Evolutionary conservation across 108 stramenopile species (phyloP).

Genomic region (Phaeodactylum tricornutum): DNA sequence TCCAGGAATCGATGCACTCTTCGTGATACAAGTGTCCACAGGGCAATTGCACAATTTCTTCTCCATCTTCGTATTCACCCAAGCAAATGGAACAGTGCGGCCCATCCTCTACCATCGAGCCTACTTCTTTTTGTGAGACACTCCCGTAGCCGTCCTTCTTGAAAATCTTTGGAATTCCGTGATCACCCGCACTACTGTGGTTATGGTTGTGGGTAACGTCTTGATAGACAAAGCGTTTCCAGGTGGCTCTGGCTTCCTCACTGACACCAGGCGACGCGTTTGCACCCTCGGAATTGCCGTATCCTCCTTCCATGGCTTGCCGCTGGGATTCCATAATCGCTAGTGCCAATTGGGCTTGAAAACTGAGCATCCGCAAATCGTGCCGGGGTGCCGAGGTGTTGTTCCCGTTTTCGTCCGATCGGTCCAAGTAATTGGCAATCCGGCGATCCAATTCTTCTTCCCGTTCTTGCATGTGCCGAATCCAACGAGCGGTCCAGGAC

Average conservation of each 20-base stretch:
- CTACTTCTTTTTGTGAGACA: slow-evolving; percentile 16
- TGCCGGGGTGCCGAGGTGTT: slow-evolving; percentile 25
- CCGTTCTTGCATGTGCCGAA: slow-evolving; percentile 43
- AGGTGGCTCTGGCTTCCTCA: slow-evolving; percentile 52
- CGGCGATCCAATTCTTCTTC: slow-evolving; percentile 68
- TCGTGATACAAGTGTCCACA: slow-evolving; percentile 77
- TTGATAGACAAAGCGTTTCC: slow-evolving; percentile 44
- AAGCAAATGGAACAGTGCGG: slow-evolving; percentile 82
- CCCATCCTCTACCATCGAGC: slow-evolving; percentile 23
- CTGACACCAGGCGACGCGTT: slow-evolving; percentile 40
- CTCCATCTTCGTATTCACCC: slow-evolving; percentile 77
- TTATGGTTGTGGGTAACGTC: background rate
- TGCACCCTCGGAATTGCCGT: slow-evolving; percentile 2
- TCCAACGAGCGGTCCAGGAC: slow-evolving; percentile 60
- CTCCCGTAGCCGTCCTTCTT: slow-evolving; percentile 18
- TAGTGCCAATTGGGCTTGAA: slow-evolving; percentile 85
- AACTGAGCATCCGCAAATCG: slow-evolving; percentile 60
- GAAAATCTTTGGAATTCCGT: background rate
- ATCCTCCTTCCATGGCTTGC: slow-evolving; percentile 75
- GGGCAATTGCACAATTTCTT: slow-evolving; percentile 47
- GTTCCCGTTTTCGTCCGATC: slow-evolving; percentile 8
- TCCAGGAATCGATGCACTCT: slow-evolving; percentile 73
- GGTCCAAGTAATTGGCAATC: slow-evolving; percentile 31
- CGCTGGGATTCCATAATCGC: slow-evolving; percentile 82
- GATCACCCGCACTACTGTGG: too few relatives aligned